phyloP scores from a whole-genome alignment of 2,329 filamentous ascomycete species.

The Bipolaris cookei region DNA sequence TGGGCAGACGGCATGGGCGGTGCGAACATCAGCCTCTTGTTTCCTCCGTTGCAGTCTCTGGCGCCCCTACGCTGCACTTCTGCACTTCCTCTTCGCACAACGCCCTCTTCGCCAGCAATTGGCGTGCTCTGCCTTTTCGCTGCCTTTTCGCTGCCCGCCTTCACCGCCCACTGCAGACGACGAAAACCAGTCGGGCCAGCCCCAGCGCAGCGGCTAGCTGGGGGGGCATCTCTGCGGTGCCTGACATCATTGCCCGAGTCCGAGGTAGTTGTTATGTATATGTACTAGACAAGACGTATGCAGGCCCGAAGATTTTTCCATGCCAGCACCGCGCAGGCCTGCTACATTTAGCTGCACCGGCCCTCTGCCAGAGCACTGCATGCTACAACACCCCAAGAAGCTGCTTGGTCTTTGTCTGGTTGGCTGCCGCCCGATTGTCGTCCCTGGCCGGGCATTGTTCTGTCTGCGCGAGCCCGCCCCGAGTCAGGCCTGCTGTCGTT shows the following conservation, averaged over 20 bases:
- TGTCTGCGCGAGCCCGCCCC: constrained; percentile 8
- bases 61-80: too few species aligned
- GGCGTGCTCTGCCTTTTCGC: constrained; percentile 1
- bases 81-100: background rate
- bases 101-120: too few species aligned
- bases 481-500: constrained; percentile 26
- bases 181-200: constrained; percentile 18
- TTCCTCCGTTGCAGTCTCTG: too few species aligned
- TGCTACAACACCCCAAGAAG: constrained; percentile 8
- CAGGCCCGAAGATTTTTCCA: constrained; percentile 22
- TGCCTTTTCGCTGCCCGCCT: background rate
- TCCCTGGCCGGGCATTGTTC: constrained; percentile 4
- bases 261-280: constrained; percentile 21
- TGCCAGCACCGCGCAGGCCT: background rate
- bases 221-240: constrained; percentile 26
- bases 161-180: constrained; percentile 7
- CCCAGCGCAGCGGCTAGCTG: constrained; percentile 23
- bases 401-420: constrained; percentile 5
- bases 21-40: background rate
- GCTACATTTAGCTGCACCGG: too few species aligned
- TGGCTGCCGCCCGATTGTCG: constrained; percentile 10
- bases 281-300: constrained; percentile 3
- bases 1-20: background rate
- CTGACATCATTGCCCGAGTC: constrained; percentile 38
- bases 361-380: too few species aligned